Conservation (phyloP, 352 stramenopile species). For the Pythium rishiriense region DNA sequence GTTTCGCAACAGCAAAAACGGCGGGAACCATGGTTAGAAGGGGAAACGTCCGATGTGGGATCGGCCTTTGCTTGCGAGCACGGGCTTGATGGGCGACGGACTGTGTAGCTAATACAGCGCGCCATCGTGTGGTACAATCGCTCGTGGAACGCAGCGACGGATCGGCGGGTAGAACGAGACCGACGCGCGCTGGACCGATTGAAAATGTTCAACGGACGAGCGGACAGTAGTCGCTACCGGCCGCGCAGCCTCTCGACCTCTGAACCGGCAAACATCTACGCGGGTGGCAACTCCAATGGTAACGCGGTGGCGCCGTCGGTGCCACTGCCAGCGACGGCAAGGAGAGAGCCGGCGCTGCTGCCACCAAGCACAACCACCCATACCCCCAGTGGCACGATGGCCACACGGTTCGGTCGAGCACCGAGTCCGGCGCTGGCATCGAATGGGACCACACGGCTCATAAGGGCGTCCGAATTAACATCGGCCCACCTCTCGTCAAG, state of each 20-base stretch:
- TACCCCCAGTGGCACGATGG: not conserved
- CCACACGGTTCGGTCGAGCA: not conserved
- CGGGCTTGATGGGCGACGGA: conserved; percentile 9
- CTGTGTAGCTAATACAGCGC: not conserved
- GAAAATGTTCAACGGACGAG: conserved; percentile 24
- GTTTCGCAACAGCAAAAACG: conserved; percentile 18
- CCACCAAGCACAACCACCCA: not conserved
- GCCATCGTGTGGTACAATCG: not conserved
- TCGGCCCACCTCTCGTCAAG: not conserved
- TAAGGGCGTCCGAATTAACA: not conserved
- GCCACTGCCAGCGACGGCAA: not conserved
- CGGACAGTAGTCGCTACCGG: conserved; percentile 31
- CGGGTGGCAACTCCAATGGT: too few species aligned
- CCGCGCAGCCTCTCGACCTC: conserved; percentile 27
- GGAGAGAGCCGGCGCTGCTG: conserved; percentile 3
- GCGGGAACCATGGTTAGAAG: not conserved
- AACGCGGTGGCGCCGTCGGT: not conserved
- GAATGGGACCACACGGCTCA: not conserved
- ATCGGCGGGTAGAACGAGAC: not conserved
- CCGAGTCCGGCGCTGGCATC: not conserved
- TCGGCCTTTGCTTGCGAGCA: not conserved
- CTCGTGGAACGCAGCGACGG: not conserved
- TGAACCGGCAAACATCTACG: conserved; percentile 10
- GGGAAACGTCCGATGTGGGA: conserved; percentile 17
- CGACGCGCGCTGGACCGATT: not conserved